Percentiles rank a stretch among this genome's conserved stretches.
These are phyloP conservation scores for Silybum marianum DNA, from an alignment of 129 eudicot genomes.

Conservation along the genomic window DNA sequence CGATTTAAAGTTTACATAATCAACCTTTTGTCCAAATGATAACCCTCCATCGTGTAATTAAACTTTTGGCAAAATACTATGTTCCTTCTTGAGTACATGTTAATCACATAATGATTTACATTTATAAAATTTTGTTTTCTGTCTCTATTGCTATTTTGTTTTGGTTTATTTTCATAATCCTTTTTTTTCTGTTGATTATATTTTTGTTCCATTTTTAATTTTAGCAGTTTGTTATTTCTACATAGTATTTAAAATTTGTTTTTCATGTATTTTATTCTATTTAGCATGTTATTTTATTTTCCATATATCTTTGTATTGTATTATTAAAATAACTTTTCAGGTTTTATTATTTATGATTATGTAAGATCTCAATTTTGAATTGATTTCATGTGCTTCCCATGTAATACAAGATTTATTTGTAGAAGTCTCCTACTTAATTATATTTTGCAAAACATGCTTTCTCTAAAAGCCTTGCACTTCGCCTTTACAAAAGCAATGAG, in stretches of 20 bases:
- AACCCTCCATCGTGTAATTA: too few species aligned
- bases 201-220: neutral
- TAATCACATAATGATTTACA: neutral
- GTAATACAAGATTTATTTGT: neutral
- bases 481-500: neutral
- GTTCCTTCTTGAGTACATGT: neutral
- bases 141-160: neutral
- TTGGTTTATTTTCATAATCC: neutral
- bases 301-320: neutral
- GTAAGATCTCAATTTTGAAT: neutral
- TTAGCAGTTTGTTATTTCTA: neutral
- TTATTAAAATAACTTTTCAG: too few species aligned
- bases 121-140: neutral
- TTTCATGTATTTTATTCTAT: neutral
- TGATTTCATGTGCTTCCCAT: neutral
- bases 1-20: too few species aligned
- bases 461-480: slow-evolving; percentile 4
- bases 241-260: neutral
- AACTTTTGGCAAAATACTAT: too few species aligned
- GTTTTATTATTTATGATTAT: too few species aligned
- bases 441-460: neutral
- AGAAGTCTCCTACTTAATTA: neutral
- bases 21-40: too few species aligned
- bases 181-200: too few species aligned
- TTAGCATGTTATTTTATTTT: neutral